Percentiles rank a stretch among this genome's conserved stretches.
Conservation (phyloP, 306 rosid species). For the Amphicarpaea edgeworthii region DNA sequence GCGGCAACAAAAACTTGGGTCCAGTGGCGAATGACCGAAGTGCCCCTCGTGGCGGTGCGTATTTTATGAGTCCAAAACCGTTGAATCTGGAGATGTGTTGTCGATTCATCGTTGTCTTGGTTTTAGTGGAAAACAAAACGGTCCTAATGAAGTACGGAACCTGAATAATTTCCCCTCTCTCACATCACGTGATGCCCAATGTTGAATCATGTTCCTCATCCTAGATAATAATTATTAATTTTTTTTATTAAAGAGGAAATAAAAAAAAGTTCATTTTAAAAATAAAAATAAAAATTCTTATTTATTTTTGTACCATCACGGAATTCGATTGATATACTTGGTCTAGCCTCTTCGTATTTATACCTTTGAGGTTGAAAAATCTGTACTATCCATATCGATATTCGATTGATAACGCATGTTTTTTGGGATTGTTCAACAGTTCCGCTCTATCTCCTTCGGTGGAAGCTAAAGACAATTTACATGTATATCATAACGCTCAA, state of each 20-base stretch:
- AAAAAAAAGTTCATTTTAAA: not conserved
- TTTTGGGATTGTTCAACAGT: too few relatives aligned
- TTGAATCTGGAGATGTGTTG: slow-evolving; percentile 28
- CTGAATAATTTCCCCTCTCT: slow-evolving; percentile 6
- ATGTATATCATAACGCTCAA: too few relatives aligned
- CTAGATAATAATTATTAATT: not conserved
- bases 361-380: too few relatives aligned
- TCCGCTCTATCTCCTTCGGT: too few relatives aligned
- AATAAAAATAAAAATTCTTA: not conserved
- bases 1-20: slow-evolving; percentile 48
- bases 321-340: too few relatives aligned
- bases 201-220: not conserved
- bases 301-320: too few relatives aligned
- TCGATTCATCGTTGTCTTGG: slow-evolving; percentile 24
- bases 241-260: not conserved
- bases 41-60: slow-evolving; percentile 2
- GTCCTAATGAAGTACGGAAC: slow-evolving; percentile 30
- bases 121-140: slow-evolving; percentile 35
- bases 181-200: slow-evolving; percentile 30
- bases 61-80: slow-evolving; percentile 10
- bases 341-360: too few relatives aligned
- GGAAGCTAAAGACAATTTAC: too few relatives aligned
- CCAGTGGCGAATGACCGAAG: not conserved
- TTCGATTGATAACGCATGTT: too few relatives aligned
- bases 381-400: too few relatives aligned